A percentile compares a stretch with the other conserved stretches of the same genome.
Evolutionary conservation across 148 eudicot genomes (phyloP).

Genomic region (Amaranthus palmeri): DNA sequence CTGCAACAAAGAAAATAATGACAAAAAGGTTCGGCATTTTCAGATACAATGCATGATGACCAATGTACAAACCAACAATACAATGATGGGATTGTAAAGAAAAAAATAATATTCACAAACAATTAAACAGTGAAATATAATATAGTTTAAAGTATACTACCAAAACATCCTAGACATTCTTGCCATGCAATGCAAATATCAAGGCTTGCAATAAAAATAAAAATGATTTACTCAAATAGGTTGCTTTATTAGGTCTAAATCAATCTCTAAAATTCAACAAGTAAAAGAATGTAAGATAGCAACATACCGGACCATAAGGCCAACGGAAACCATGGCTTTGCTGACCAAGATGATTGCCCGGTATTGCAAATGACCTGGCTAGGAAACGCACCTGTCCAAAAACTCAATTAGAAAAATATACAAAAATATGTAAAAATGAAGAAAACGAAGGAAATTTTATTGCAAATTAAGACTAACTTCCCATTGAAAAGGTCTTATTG

Average conservation of each 20-base stretch:
- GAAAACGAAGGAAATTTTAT: not conserved
- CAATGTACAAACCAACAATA: not conserved
- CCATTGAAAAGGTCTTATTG: not conserved
- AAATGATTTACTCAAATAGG: not conserved
- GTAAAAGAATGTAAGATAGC: constrained; percentile 5
- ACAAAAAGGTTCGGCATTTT: not conserved
- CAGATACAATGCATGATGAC: not conserved
- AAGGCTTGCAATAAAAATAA: not conserved
- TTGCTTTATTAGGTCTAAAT: not conserved
- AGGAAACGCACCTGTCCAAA: constrained; percentile 85
- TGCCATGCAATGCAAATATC: not conserved
- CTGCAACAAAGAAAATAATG: not conserved
- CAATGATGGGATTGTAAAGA: too few species aligned
- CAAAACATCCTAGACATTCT: not conserved
- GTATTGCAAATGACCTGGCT: constrained; percentile 93
- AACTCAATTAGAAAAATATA: not conserved
- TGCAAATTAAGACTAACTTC: not conserved
- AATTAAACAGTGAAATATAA: not conserved
- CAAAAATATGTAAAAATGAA: constrained; percentile 4
- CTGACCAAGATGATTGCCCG: constrained; percentile 99
- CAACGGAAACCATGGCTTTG: constrained; percentile 99
- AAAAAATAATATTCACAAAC: not conserved
- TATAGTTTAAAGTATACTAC: not conserved
- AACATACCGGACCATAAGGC: constrained; percentile 97
- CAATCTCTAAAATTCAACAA: not conserved